Percentiles rank a stretch among this genome's conserved stretches.
These are phyloP conservation scores for Kalanchoe fedtschenkoi DNA, from an alignment of 164 flowering plant genomes.

Conservation along the genomic window DNA sequence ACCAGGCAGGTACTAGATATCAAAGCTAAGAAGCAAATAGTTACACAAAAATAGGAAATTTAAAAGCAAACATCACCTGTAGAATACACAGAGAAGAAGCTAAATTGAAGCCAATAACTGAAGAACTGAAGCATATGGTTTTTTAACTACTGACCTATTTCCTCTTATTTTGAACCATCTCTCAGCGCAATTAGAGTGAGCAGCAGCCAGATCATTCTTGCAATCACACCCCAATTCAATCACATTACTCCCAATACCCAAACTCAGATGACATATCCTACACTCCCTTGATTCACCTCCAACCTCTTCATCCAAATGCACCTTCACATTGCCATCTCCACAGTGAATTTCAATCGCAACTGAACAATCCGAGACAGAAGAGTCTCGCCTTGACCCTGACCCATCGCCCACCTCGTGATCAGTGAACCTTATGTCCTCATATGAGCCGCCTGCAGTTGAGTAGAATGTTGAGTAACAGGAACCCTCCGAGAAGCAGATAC, in stretches of 20 bases:
- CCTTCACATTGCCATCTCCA: conserved; percentile 34
- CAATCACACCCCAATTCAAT: conserved; percentile 88
- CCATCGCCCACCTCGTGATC: conserved; percentile 33
- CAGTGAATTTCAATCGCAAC: conserved; percentile 26
- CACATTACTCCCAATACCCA: conserved; percentile 45
- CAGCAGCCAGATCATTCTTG: conserved; percentile 85
- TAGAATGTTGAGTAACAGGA: conserved; percentile 47
- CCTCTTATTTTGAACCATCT: conserved; percentile 93
- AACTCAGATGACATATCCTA: conserved; percentile 79
- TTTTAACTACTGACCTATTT: conserved; percentile 51
- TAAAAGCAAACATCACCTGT: conserved; percentile 8
- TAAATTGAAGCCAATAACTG: neutral
- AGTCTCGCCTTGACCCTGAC: conserved; percentile 26
- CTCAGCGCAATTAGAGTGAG: conserved; percentile 84
- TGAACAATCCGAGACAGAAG: conserved; percentile 43
- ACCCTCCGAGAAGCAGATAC: conserved; percentile 42
- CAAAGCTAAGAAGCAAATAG: neutral
- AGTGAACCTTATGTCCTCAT: conserved; percentile 38
- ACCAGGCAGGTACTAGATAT: neutral
- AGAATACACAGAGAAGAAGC: neutral
- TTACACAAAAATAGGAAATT: no score
- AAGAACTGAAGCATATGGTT: neutral
- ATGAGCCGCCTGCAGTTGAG: conserved; percentile 48
- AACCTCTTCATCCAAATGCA: conserved; percentile 38
- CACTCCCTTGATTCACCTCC: conserved; percentile 43